Evolutionary conservation across 768 basidiomycete genomes (phyloP), one percentile per base, ranked within the genome.

Genomic region (Boletellus sp.): DNA sequence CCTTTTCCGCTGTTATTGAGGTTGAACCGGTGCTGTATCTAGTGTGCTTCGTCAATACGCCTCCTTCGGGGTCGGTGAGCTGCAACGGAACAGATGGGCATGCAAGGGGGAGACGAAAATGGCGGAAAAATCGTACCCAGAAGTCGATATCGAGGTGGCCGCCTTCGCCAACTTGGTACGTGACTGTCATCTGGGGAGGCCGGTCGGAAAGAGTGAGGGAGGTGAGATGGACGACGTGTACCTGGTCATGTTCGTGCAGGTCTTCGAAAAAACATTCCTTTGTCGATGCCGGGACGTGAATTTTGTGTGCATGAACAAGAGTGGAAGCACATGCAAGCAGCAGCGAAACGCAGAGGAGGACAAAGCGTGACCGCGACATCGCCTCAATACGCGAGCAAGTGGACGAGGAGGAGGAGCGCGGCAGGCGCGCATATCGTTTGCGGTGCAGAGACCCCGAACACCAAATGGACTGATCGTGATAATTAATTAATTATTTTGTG

Each of bases 211-310:
- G 23, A 8, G 51, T 11, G 37, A 12, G n/a, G n/a, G 1, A 42
- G 23, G 13, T 34, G 10, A 10, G 32, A n/a, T 35, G 22, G 10
- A 26, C 19, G 2, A 16, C 31, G 56, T 60, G 49, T 54, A 88
- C 90, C 78, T 94, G 90, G 83, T 95, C 93, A 66, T 92, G 83
- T 55, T 80, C 74, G 61, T 94, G 90, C 11, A 94, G 78, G 72
- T 95, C 93, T 70, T 96, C 94, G 65, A 96, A 95, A 76, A 92
- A 96, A 71, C 93, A 96, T 63, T 95, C 93, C 64, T 91, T 93
- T 63, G 82, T 84, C 15, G 85, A 84, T 11, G 93, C 87, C 3
- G 76, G 66, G 12, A 96, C 75, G 59, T 84, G 83, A 59, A 90
- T 82, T 66, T 86, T 77, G 68, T 91, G 87, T 0, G 84, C 80